A percentile compares a stretch with the other conserved stretches of the same genome.
Evolutionary conservation across 345 rosid genomes (phyloP).

Genomic region (Mallotus nudiflorus): DNA sequence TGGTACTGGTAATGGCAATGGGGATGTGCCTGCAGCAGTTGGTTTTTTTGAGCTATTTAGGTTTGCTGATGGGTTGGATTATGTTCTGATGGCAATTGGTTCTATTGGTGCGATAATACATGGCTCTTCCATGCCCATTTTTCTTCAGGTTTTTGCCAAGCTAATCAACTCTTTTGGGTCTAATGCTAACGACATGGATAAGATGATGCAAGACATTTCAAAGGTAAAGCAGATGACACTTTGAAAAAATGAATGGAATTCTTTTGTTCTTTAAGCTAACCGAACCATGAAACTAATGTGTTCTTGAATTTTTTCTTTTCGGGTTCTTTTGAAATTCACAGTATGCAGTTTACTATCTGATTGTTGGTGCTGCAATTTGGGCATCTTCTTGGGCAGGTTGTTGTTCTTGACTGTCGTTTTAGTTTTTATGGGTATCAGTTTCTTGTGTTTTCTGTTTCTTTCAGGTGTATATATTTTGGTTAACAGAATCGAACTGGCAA

Average conservation of each 20-base stretch:
- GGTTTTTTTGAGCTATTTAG: constrained; percentile 85
- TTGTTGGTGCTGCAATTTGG: constrained; percentile 99
- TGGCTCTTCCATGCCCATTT: constrained; percentile 90
- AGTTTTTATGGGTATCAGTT: too few species aligned
- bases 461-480: too few species aligned
- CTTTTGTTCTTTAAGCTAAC: neutral
- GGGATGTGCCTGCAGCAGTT: constrained; percentile 55
- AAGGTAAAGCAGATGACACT: constrained; percentile 62
- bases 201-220: constrained; percentile 95
- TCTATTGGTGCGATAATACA: constrained; percentile 91
- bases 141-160: constrained; percentile 95
- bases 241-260: neutral
- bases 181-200: constrained; percentile 82
- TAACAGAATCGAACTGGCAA: too few species aligned
- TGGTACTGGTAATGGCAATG: constrained; percentile 50
- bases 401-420: neutral
- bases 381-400: constrained; percentile 99
- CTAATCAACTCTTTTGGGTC: constrained; percentile 98
- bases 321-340: too few species aligned
- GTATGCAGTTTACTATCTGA: constrained; percentile 95
- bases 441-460: too few species aligned
- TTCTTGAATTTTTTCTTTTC: too few species aligned
- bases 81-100: constrained; percentile 92
- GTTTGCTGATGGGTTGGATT: constrained; percentile 95
- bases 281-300: neutral